These are phyloP conservation scores for Herpotrichia juniperi DNA, from an alignment of 2,329 filamentous ascomycete genomes.

Conservation along the genomic window DNA sequence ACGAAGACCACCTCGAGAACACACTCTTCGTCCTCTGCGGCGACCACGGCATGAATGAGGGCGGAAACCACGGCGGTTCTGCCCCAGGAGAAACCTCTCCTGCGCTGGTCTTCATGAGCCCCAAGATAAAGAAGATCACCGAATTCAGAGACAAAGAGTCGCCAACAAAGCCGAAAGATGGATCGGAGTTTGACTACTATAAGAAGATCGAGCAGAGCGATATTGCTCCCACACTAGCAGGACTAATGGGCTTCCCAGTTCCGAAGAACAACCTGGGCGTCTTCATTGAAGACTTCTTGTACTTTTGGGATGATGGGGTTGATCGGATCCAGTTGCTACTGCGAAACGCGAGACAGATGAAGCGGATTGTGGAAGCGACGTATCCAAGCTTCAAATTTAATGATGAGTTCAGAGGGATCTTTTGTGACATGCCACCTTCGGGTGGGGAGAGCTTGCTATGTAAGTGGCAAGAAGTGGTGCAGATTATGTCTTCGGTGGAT, in stretches of 20 bases:
- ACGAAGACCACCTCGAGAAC: constrained; percentile 71
- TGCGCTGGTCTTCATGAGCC: constrained; percentile 88
- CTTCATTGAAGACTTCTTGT: constrained; percentile 78
- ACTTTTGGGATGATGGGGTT: constrained; percentile 73
- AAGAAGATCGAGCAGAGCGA: constrained; percentile 89
- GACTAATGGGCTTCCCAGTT: constrained; percentile 83
- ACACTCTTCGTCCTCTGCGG: constrained; percentile 87
- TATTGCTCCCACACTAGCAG: constrained; percentile 86
- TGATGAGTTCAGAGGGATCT: constrained; percentile 16
- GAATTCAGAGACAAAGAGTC: constrained; percentile 36
- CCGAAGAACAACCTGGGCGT: constrained; percentile 90
- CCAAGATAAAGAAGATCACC: constrained; percentile 71
- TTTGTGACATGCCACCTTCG: constrained; percentile 21
- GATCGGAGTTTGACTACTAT: constrained; percentile 91
- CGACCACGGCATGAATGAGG: constrained; percentile 99
- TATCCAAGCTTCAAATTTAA: constrained; percentile 65
- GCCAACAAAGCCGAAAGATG: constrained; percentile 65
- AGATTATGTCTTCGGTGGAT: constrained; percentile 10
- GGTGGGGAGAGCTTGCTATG: constrained; percentile 63
- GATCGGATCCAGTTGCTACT: constrained; percentile 73
- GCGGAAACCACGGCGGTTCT: constrained; percentile 94
- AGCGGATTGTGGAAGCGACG: constrained; percentile 75
- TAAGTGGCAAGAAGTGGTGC: constrained; percentile 62
- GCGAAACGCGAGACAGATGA: constrained; percentile 81
- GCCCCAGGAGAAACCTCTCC: constrained; percentile 93